Evolutionary conservation across 2,329 filamentous ascomycete species (phyloP).

Genomic region (Beauveria caledonica): DNA sequence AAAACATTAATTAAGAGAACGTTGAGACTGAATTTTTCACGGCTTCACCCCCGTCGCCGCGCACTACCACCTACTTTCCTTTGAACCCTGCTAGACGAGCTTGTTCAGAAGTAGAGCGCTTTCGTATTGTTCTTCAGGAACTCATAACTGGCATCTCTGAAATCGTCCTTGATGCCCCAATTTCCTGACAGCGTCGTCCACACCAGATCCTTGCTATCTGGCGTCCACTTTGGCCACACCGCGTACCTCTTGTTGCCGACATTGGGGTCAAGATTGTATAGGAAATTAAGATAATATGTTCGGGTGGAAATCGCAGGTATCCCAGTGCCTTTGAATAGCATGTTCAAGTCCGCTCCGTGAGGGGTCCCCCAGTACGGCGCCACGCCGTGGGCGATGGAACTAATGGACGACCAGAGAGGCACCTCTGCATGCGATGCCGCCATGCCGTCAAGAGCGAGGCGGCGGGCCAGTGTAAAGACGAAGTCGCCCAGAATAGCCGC

Average conservation of each 20-base stretch:
- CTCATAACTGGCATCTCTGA: not conserved
- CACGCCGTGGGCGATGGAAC: no score
- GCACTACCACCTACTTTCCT: no score
- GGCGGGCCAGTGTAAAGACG: constrained; percentile 48
- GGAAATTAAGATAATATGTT: constrained; percentile 65
- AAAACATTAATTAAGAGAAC: no score
- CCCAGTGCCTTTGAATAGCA: constrained; percentile 58
- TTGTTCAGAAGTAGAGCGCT: not conserved
- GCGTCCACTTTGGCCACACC: constrained; percentile 29
- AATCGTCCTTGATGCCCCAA: not conserved
- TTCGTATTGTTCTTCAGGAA: not conserved
- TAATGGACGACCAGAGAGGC: no score
- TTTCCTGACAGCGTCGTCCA: constrained; percentile 18
- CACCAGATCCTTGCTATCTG: constrained; percentile 38
- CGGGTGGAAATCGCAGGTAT: constrained; percentile 55
- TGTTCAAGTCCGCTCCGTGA: constrained; percentile 45
- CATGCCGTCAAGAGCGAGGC: no score
- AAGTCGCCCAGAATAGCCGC: constrained; percentile 69
- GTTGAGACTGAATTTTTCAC: no score
- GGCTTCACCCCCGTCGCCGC: no score
- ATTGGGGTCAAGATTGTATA: constrained; percentile 65
- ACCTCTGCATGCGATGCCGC: no score
- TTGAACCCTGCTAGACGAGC: no score
- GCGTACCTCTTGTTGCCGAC: constrained; percentile 28
- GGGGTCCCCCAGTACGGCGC: no score